Conservation (phyloP, 2,329 filamentous ascomycete species). For the Sporothrix euskadiensis region DNA sequence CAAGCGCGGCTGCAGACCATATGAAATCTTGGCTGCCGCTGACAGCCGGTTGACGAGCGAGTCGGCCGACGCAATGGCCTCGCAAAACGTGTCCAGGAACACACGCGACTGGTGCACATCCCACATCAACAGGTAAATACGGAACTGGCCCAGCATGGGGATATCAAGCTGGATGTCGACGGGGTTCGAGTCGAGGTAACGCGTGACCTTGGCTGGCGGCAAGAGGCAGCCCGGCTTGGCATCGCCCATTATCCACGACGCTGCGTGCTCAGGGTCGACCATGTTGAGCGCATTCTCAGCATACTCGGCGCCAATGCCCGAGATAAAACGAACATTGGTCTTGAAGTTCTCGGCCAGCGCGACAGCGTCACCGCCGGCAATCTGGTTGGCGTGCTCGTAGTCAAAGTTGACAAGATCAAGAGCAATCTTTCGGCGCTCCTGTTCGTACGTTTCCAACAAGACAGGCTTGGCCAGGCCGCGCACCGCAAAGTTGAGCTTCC, state of each 20-base stretch:
- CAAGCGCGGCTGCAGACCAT: slow-evolving; percentile 58
- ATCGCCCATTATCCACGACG: slow-evolving; percentile 42
- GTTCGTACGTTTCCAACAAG: slow-evolving; percentile 62
- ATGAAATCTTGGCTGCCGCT: slow-evolving; percentile 61
- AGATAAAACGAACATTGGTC: slow-evolving; percentile 67
- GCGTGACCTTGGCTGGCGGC: slow-evolving; percentile 68
- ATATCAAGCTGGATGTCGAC: slow-evolving; percentile 77
- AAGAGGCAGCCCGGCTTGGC: slow-evolving; percentile 58
- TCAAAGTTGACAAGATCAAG: slow-evolving; percentile 62
- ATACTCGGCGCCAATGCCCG: slow-evolving; percentile 64
- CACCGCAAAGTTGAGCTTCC: slow-evolving; percentile 59
- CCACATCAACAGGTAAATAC: slow-evolving; percentile 69
- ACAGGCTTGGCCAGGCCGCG: slow-evolving; percentile 56
- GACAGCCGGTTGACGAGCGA: slow-evolving; percentile 63
- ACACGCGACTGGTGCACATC: slow-evolving; percentile 54
- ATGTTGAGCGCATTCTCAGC: slow-evolving; percentile 53
- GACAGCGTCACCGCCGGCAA: slow-evolving; percentile 57
- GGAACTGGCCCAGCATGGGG: slow-evolving; percentile 74
- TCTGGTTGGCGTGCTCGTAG: slow-evolving; percentile 46
- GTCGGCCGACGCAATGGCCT: slow-evolving; percentile 51
- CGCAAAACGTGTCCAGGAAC: slow-evolving; percentile 63
- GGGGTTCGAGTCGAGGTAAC: slow-evolving; percentile 76
- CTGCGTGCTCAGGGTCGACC: slow-evolving; percentile 36
- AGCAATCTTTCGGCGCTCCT: slow-evolving; percentile 63
- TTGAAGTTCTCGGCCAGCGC: slow-evolving; percentile 65